Base-by-base conservation (phyloP, 164 flowering plant species). In the Platanus orientalis region DNA sequence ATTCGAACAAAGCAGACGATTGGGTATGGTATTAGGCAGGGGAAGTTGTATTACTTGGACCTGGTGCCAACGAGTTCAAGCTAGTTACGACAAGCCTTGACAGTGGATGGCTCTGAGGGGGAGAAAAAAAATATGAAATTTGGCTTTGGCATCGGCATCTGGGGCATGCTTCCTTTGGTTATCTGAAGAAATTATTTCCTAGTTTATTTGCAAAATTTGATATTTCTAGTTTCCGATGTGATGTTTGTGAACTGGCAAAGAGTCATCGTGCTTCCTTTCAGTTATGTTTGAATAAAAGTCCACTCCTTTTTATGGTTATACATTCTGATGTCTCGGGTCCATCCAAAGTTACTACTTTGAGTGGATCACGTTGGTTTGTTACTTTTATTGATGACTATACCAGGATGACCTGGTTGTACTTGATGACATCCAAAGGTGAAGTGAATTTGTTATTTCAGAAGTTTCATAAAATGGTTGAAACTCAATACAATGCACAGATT, bases 361-460 rank as follows among this genome's bases (percentile, higher is more conserved):
- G 47, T 57, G 72, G 44, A 29, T 57, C 34, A 63, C 72, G 23
- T 55, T 71, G 17, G 57, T 58, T 23, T 60, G 63, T 69, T 21
- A 29, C 45, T 21, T 74, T 74, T 66, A 66, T 71, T 67, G 75
- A 67, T 61, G 67, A 68, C 19, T 75, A 61, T 54, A 75, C 69
- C 11, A 49, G 63, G 45, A 67, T 75, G 76, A 69, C 50, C 54
- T 59, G 66, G 69, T 21, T 66, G 10, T 54, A 55, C n/a, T 29
- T 50, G 23, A 60, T 51, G 28, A 51, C 19, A 11, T n/a, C 24
- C 39, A 58, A 55, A 28, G 20, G 58, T 65, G 67, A 69, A 74
- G 32, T 62, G 62, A 73, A 50, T 57, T 30, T 51, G 42, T 39
- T 68, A 25, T 73, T 73, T 53, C 39, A 58, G 52, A 67, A 66